A percentile compares a stretch with the other conserved stretches of the same genome.
Conservation (phyloP, 257 asterid genomes). For the Gardenia jasminoides region DNA sequence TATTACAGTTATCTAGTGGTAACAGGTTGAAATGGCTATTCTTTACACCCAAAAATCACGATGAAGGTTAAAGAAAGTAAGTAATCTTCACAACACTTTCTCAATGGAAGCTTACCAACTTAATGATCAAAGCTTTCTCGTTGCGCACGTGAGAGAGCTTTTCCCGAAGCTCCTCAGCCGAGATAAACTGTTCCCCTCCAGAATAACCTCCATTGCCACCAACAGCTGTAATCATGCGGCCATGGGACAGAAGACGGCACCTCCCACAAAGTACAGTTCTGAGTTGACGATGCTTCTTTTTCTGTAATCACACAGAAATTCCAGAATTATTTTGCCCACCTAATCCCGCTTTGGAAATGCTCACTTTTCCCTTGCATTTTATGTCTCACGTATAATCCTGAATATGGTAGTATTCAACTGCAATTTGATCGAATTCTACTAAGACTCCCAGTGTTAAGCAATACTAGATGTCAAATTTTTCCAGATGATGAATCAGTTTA, state of each 20-base stretch:
- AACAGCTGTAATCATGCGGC: constrained; percentile 97
- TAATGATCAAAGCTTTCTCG: constrained; percentile 81
- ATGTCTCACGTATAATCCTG: too few species aligned
- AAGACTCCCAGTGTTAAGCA: too few species aligned
- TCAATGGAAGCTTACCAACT: constrained; percentile 49
- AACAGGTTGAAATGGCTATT: background rate
- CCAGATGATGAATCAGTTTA: too few species aligned
- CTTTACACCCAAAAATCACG: constrained; percentile 1
- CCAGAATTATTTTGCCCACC: background rate
- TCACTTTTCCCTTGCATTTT: too few species aligned
- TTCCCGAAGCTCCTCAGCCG: constrained; percentile 95
- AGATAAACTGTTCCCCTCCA: constrained; percentile 92
- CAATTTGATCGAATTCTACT: too few species aligned
- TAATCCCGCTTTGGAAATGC: background rate
- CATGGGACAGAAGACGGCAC: constrained; percentile 90
- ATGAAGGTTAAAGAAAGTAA: background rate
- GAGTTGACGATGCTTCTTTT: constrained; percentile 86
- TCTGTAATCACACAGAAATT: constrained; percentile 42
- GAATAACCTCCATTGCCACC: constrained; percentile 98
- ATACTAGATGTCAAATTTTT: too few species aligned
- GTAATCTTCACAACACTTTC: background rate
- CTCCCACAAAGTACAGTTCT: constrained; percentile 84
- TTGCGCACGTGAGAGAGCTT: constrained; percentile 81
- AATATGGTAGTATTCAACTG: too few species aligned
- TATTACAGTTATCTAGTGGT: background rate